phyloP scores from a whole-genome alignment of 2,329 filamentous ascomycete species.

The Trichoderma oligosporum region DNA sequence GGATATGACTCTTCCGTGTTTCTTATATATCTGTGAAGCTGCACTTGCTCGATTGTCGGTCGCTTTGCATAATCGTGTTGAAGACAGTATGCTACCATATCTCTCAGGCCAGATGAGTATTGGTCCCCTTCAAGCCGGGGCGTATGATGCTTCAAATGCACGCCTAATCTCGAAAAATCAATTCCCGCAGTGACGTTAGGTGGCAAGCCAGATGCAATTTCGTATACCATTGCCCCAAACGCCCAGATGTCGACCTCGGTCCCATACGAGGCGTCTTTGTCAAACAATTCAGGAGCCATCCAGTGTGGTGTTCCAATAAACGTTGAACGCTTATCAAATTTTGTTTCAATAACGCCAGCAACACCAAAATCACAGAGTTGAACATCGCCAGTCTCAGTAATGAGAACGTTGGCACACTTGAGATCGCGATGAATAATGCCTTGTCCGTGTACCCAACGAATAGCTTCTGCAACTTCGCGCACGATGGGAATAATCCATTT shows the following conservation, averaged over 20 bases:
- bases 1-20: constrained; percentile 62
- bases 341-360: constrained; percentile 70
- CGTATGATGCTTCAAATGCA: constrained; percentile 56
- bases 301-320: constrained; percentile 81
- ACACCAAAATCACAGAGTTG: constrained; percentile 85
- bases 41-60: constrained; percentile 65
- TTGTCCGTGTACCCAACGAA: constrained; percentile 64
- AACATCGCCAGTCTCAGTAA: constrained; percentile 71
- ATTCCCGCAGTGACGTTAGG: constrained; percentile 60
- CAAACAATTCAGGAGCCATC: constrained; percentile 80
- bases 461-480: constrained; percentile 61
- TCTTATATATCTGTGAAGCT: constrained; percentile 65
- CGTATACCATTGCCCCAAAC: constrained; percentile 75
- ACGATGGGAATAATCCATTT: constrained; percentile 67
- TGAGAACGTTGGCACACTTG: constrained; percentile 75
- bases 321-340: constrained; percentile 72
- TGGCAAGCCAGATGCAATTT: constrained; percentile 74
- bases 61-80: constrained; percentile 64
- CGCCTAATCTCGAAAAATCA: constrained; percentile 48
- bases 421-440: constrained; percentile 69
- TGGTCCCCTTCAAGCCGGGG: constrained; percentile 68
- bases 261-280: constrained; percentile 60
- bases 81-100: constrained; percentile 70
- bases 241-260: constrained; percentile 81
- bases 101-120: constrained; percentile 65